Percentiles rank a stretch among this genome's conserved stretches.
Conservation (phyloP, 2,329 filamentous ascomycete species). For the Cladosporium sp. region DNA sequence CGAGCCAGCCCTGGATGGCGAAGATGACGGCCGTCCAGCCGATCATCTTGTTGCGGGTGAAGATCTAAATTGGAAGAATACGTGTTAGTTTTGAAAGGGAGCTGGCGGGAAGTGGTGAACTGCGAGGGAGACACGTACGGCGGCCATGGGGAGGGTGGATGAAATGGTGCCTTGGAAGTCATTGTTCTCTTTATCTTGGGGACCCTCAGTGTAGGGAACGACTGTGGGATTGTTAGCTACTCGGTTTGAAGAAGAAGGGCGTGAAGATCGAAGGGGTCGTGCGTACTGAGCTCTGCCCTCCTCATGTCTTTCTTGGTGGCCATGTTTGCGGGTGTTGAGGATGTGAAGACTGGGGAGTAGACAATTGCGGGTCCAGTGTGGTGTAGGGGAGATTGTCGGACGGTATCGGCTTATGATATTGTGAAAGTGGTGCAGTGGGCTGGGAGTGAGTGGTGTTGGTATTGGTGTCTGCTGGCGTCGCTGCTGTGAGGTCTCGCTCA, state of each 20-base stretch:
- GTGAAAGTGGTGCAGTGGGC: neutral
- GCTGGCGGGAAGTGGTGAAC: neutral
- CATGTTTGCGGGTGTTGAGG: slow-evolving; percentile 48
- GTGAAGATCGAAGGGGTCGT: neutral
- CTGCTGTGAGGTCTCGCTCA: slow-evolving; percentile 2
- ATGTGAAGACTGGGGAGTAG: neutral
- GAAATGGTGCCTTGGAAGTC: slow-evolving; percentile 71
- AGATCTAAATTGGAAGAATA: slow-evolving; percentile 22
- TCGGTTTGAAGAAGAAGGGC: neutral
- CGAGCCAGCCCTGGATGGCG: slow-evolving; percentile 73
- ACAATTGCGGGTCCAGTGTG: neutral
- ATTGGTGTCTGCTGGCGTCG: neutral
- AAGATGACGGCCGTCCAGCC: slow-evolving; percentile 73
- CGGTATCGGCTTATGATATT: neutral
- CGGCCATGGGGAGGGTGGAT: slow-evolving; percentile 90
- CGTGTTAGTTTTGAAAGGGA: slow-evolving; percentile 9
- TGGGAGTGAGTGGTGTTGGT: neutral
- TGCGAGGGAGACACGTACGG: slow-evolving; percentile 51
- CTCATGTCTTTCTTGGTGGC: slow-evolving; percentile 74
- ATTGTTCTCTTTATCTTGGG: slow-evolving; percentile 59
- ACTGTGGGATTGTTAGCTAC: slow-evolving; percentile 55
- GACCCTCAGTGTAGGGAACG: slow-evolving; percentile 82
- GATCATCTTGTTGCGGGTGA: slow-evolving; percentile 54
- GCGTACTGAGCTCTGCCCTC: slow-evolving; percentile 69
- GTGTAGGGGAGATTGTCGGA: neutral